A percentile compares a stretch with the other conserved stretches of the same genome.
Evolutionary conservation across 176 grass and related monocot species (phyloP).

Genomic region (Oryza officinalis): DNA sequence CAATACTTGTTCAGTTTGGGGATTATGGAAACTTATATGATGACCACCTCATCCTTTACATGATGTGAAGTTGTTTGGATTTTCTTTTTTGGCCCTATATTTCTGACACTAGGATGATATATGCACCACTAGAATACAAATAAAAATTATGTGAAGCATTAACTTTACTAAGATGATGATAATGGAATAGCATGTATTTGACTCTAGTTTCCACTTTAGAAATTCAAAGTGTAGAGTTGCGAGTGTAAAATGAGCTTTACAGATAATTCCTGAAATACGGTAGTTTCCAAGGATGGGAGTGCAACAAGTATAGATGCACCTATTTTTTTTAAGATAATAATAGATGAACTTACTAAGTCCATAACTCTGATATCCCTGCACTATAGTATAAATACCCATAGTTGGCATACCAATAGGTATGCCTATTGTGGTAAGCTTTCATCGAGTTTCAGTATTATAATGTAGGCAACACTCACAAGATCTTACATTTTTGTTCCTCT

Average conservation of each 20-base stretch:
- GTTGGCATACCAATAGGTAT: not conserved
- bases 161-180: not conserved
- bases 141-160: not conserved
- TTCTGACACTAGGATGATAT: not conserved
- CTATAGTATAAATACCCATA: conserved; percentile 29
- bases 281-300: not conserved
- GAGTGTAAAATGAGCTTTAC: not conserved
- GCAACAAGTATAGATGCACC: not conserved
- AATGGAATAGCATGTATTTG: not conserved
- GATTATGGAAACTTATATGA: not conserved
- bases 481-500: not conserved
- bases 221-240: not conserved
- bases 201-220: not conserved
- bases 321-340: too few relatives aligned
- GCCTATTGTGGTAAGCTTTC: not conserved
- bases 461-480: not conserved
- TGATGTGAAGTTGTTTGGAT: not conserved
- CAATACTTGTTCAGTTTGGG: not conserved
- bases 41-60: not conserved
- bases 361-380: not conserved
- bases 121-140: not conserved
- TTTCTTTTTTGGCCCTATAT: not conserved
- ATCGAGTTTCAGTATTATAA: not conserved
- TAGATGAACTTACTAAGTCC: not conserved
- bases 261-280: not conserved